A percentile compares a stretch with the other conserved stretches of the same genome.
Conservation (phyloP, 2,329 filamentous ascomycete genomes). For the Lachnellula occidentalis region DNA sequence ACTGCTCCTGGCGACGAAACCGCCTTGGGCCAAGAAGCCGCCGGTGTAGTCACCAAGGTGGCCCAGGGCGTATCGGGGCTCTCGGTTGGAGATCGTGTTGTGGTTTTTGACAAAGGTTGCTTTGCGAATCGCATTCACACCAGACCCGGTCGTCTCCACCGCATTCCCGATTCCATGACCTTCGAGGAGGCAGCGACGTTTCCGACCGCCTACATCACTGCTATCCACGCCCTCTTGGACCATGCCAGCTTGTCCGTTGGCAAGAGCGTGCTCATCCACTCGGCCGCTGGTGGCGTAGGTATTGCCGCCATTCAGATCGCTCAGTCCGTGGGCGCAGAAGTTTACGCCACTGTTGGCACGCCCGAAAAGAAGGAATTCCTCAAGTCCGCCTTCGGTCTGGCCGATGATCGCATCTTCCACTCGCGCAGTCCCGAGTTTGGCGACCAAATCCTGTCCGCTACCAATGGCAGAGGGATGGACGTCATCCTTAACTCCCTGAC, state of each 20-base stretch:
- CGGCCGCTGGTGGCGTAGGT: constrained; percentile 29
- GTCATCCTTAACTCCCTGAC: constrained; percentile 24
- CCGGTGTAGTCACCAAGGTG: too few species aligned
- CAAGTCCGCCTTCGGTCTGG: constrained; percentile 29
- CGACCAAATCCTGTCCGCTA: constrained; percentile 15
- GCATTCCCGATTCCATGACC: too few species aligned
- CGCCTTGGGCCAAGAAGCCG: too few species aligned
- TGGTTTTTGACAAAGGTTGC: too few species aligned
- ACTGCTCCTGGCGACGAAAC: too few species aligned
- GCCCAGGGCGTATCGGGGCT: too few species aligned
- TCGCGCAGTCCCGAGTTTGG: constrained; percentile 25
- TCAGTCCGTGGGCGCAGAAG: constrained; percentile 3
- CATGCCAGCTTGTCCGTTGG: constrained; percentile 23
- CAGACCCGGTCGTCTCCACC: too few species aligned
- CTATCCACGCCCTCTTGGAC: constrained; percentile 15
- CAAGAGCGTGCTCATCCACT: constrained; percentile 29
- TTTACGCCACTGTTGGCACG: constrained; percentile 36
- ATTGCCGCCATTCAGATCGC: constrained; percentile 24
- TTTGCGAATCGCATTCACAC: too few species aligned
- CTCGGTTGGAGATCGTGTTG: too few species aligned
- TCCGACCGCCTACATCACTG: constrained; percentile 12
- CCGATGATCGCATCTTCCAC: constrained; percentile 34
- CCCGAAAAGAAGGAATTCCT: constrained; percentile 22
- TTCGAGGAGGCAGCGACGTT: constrained; percentile 21
- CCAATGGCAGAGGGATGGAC: constrained; percentile 29